Evolutionary conservation across 805 yeast genomes (phyloP), one percentile per base, ranked within the genome.

Genomic region (Starmerella vaccinii): DNA sequence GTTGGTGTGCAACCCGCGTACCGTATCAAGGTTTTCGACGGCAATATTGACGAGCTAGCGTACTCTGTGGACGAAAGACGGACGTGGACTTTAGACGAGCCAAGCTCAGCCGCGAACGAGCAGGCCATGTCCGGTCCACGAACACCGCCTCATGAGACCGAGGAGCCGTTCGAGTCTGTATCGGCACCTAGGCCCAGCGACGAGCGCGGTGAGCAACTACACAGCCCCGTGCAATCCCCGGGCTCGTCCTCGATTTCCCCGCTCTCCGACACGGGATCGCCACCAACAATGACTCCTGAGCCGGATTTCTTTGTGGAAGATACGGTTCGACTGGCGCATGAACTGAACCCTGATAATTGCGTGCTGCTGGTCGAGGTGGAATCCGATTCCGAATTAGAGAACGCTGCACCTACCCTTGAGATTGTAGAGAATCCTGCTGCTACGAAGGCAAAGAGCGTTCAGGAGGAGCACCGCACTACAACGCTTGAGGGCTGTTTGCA

Each of bases 401-500:
- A 23, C 9, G 26, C 29, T 1, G 8, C 45, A 18, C 32, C 12
- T 2, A 35, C 37, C 6, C 34, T 44, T 3, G 50, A 40, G n/a
- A 10, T n/a, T 9, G 48, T 51, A 9, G 57, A 50, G 13, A 56
- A 55, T 18, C 61, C 56, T 15, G 41, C 45, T 0, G 59, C 58
- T 1, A 42, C 18, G 18, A 49, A 19, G 12, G 53, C 56, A 32
- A 42, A 33, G 27, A 38, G 46, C 3, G 63, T 66, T 59, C 59
- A 9, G 57, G 60, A 19, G 59, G 61, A 41, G 57, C 57, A 46
- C 50, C 70, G 71, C 30, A 57, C 54, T 1, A 75, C 82, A 19
- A 70, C 84, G 0, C 71, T 90, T 18, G 76, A 78, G 55, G 90
- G 84, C 58, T 90, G 97, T 62, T 64, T 90, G 42, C 74, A 75